phyloP scores from a whole-genome alignment of 495 filamentous ascomycete species.

The Lophium mytilinum region DNA sequence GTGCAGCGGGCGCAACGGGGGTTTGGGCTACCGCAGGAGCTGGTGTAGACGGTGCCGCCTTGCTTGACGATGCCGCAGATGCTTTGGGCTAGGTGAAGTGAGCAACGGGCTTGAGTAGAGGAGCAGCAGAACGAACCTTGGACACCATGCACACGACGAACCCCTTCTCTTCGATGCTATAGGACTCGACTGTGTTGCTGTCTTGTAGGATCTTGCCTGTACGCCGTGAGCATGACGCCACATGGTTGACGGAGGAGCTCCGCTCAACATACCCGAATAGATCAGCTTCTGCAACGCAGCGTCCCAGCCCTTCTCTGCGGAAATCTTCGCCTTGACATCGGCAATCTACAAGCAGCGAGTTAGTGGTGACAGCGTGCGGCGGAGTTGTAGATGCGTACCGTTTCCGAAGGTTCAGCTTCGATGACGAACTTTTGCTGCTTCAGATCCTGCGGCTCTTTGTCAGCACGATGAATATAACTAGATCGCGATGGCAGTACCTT shows the following conservation, averaged over 20 bases:
- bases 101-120: slow-evolving; percentile 2
- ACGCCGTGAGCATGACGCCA: neutral
- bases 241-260: too few species aligned
- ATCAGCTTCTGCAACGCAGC: slow-evolving; percentile 84
- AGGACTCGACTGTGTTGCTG: slow-evolving; percentile 88
- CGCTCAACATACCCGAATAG: slow-evolving; percentile 74
- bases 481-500: slow-evolving; percentile 45
- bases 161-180: slow-evolving; percentile 98
- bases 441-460: slow-evolving; percentile 52
- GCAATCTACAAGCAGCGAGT: slow-evolving; percentile 52
- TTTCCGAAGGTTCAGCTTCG: slow-evolving; percentile 86
- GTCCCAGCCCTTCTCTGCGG: slow-evolving; percentile 85
- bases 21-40: slow-evolving; percentile 56
- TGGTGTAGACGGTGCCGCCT: slow-evolving; percentile 53
- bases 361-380: neutral
- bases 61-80: slow-evolving; percentile 48
- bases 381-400: slow-evolving; percentile 49
- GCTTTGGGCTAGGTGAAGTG: slow-evolving; percentile 51
- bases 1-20: slow-evolving; percentile 55
- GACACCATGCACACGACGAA: slow-evolving; percentile 96
- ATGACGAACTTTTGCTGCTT: slow-evolving; percentile 97
- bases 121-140: slow-evolving; percentile 55
- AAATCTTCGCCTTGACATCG: slow-evolving; percentile 82
- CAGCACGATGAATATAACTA: neutral
- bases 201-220: slow-evolving; percentile 96